Evolutionary conservation across 192 early-diverging fungal species (phyloP).

Genomic region (Umbelopsis vinacea): DNA sequence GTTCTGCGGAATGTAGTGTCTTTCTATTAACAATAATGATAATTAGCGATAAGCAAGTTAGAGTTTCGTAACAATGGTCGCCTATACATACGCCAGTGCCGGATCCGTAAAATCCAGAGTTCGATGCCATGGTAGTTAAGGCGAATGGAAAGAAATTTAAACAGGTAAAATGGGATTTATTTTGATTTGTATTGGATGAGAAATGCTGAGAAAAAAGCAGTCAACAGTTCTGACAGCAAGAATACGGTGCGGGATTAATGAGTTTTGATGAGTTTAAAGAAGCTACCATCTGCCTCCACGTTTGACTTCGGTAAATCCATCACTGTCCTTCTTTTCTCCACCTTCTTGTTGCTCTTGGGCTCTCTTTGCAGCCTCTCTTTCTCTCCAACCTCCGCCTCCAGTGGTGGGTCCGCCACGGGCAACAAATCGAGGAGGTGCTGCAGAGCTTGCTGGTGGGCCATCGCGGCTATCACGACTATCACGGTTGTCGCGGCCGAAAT

Average conservation of each 20-base stretch:
- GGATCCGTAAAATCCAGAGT: constrained; percentile 16
- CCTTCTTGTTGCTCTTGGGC: constrained; percentile 1
- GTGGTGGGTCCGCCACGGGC: neutral
- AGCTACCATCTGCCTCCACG: constrained; percentile 19
- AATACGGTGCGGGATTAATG: neutral
- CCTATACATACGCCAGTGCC: neutral
- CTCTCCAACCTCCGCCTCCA: constrained; percentile 24
- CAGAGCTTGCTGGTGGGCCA: neutral
- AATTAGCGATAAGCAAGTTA: neutral
- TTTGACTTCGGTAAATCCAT: constrained; percentile 2
- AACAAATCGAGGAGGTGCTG: neutral
- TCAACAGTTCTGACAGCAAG: neutral
- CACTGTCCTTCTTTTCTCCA: constrained; percentile 6
- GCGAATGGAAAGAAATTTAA: neutral
- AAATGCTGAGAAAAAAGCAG: neutral
- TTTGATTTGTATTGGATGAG: neutral
- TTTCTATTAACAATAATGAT: constrained; percentile 27
- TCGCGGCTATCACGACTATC: neutral
- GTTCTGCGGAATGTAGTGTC: constrained; percentile 47
- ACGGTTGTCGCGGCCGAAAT: too few relatives aligned
- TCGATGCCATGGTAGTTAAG: neutral
- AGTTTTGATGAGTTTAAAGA: neutral
- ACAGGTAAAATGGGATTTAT: neutral
- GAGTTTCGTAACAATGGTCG: neutral
- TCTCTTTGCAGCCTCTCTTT: constrained; percentile 23